Base-by-base conservation (phyloP, 2,329 filamentous ascomycete species). In the Paramyrothecium sp. region DNA sequence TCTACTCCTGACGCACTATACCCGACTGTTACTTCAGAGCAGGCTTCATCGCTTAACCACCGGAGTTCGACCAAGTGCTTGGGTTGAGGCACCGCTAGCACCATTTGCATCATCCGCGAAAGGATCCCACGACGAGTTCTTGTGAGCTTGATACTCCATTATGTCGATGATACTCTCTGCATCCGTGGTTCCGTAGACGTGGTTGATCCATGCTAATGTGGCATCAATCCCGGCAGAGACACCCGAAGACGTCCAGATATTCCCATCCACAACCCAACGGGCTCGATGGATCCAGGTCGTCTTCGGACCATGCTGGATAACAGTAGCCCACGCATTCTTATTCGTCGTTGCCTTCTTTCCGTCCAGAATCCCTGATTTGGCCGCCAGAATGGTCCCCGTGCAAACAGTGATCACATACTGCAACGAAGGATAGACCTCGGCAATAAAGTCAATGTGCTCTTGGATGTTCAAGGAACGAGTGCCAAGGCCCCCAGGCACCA, bases 401-500 rank as follows among this genome's bases (percentile, higher is more conserved):
- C 51, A 53, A 5, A 30, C 38, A 19, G 51, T 88, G 23, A 90
- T 72, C 16, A 88, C 65, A 62, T 83, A 84, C 61, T 78, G 71
- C 19, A 87, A 65, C 2, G 67, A 69, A 0, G 80, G 78, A 61
- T 77, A 83, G 2, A 67, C 64, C 0, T 67, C 63, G 1, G 66
- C 65, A 44, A 87, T 69, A 63, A 80, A 66, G 38, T 61, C 23
- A 30, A 30, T 30, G 26, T 2, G 82, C 69, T 0, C 77, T 70
- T 2, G 59, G 60, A 33, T 67, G 55, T 3, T 68, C 75, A 61
- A 23, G 48, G 17, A 7, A 76, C 68, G 3, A 72, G 73, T 2
- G 86, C 87, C 0, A 73, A 56, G 0, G 26, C 88, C 87, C 7
- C 88, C 87, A 0, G 88, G 88, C 8, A 90, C 70, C 13, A 91